A percentile compares a stretch with the other conserved stretches of the same genome.
Conservation (phyloP, 75 land plant genomes). For the Chamaecyparis obtusa region DNA sequence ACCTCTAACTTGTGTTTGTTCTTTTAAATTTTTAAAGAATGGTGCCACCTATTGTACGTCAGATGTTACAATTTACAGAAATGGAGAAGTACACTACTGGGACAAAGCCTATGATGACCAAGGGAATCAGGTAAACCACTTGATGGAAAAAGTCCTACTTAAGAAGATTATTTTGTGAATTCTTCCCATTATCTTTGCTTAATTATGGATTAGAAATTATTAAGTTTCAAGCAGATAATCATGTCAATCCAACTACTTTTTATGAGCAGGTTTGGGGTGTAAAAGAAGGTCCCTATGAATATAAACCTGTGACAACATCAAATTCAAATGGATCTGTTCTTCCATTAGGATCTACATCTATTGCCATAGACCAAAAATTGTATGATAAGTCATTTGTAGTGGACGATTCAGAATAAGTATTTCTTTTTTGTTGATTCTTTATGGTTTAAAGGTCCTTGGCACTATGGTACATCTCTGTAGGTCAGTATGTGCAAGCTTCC, state of each 20-base stretch:
- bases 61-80: constrained; percentile 68
- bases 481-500: not conserved
- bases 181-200: not conserved
- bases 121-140: constrained; percentile 72
- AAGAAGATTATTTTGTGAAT: not conserved
- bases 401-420: not conserved
- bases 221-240: not conserved
- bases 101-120: constrained; percentile 92
- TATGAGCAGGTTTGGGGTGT: constrained; percentile 88
- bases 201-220: not conserved
- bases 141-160: not conserved
- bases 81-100: constrained; percentile 87
- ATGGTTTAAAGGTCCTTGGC: not conserved
- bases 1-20: not conserved
- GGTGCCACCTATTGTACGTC: constrained; percentile 89
- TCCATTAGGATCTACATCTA: constrained; percentile 38
- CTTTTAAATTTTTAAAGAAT: constrained; percentile 44
- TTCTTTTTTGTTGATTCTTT: not conserved
- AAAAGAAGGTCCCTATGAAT: constrained; percentile 85
- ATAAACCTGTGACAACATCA: constrained; percentile 66
- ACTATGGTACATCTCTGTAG: not conserved
- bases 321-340: constrained; percentile 43
- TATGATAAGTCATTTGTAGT: constrained; percentile 4
- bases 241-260: not conserved
- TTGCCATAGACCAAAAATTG: not conserved